Evolutionary conservation across 495 filamentous ascomycete species (phyloP), one percentile per base, ranked within the genome.

Genomic region (Xylaria flabelliformis): DNA sequence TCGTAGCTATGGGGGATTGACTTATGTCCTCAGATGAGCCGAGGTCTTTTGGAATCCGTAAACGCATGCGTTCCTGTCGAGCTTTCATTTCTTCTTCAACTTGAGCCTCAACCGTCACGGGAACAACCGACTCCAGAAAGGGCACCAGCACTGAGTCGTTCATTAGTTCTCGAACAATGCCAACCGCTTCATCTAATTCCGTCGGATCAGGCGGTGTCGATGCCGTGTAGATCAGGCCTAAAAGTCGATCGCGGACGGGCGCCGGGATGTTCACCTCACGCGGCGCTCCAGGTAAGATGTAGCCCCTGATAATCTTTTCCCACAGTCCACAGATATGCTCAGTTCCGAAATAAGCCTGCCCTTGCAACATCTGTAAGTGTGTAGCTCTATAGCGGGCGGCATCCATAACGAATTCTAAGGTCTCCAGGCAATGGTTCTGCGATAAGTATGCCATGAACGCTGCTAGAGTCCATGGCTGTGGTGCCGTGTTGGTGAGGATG

Each of bases 391-490:
- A 99, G n/a, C 94, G 90, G 64, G 92, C 90, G 62, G 96, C 93
- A 79, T 98, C 96, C 88, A 98, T 88, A 55, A 96, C 97, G 83
- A 99, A 99, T 77, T 99, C 97, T 58, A 99, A 83, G 8, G 94
- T 99, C 81, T 99, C 97, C 55, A 98, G 83, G 77, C 97, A 99
- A 81, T 98, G 97, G 74, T 98, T 98, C 75, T 97, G 95, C 2
- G 97, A 98, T 32, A 98, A 88, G 78, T 96, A 99, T 64, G 95
- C 96, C 88, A 93, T 98, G 82, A 99, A 98, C 29, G 97, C 96
- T 74, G 89, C 89, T 21, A 98, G 87, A 3, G 95, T 98, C 86
- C 95, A 98, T 74, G 97, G 97, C 50, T 94, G 90, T 0, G 93
- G 91, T 66, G 97, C 92, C 29, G 89, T 89, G 78, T 97, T 94